A percentile compares a stretch with the other conserved stretches of the same genome.
These are phyloP conservation scores for Debaryomyces maramus DNA, from an alignment of 805 yeast species.

Conservation along the genomic window DNA sequence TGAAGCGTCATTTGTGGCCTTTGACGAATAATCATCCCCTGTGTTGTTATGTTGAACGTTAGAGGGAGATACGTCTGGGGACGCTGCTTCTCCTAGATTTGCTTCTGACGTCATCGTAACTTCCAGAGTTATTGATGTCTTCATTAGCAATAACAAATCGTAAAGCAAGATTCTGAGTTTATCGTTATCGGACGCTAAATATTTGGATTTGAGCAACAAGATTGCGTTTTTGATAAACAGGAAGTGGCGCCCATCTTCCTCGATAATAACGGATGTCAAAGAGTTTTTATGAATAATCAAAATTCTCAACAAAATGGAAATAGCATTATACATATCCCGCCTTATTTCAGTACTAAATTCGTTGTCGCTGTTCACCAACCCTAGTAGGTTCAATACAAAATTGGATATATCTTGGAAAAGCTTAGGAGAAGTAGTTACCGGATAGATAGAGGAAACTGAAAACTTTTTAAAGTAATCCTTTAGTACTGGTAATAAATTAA, in stretches of 20 bases:
- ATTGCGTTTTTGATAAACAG: conserved; percentile 49
- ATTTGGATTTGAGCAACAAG: conserved; percentile 43
- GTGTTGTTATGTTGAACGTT: background rate
- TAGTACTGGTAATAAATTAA: conserved; percentile 36
- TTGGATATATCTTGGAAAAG: conserved; percentile 23
- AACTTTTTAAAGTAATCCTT: conserved; percentile 50
- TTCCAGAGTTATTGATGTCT: conserved; percentile 33
- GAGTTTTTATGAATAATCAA: conserved; percentile 57
- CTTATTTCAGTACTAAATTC: conserved; percentile 2
- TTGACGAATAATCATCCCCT: background rate
- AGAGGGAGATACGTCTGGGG: conserved; percentile 4
- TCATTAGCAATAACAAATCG: conserved; percentile 58
- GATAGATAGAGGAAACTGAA: conserved; percentile 32
- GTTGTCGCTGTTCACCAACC: conserved; percentile 13
- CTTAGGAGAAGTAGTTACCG: conserved; percentile 17
- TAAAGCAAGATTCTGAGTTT: conserved; percentile 57
- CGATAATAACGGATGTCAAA: conserved; percentile 46
- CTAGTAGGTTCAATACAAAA: conserved; percentile 23
- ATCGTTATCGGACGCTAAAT: conserved; percentile 37
- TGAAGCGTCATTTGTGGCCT: background rate
- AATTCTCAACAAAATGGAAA: conserved; percentile 53
- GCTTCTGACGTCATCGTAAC: conserved; percentile 9
- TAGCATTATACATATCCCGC: conserved; percentile 24
- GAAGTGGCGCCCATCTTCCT: conserved; percentile 41
- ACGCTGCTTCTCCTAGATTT: conserved; percentile 6